Evolutionary conservation across 208 protist species (phyloP).

Genomic region (Trypanosoma vivax): DNA sequence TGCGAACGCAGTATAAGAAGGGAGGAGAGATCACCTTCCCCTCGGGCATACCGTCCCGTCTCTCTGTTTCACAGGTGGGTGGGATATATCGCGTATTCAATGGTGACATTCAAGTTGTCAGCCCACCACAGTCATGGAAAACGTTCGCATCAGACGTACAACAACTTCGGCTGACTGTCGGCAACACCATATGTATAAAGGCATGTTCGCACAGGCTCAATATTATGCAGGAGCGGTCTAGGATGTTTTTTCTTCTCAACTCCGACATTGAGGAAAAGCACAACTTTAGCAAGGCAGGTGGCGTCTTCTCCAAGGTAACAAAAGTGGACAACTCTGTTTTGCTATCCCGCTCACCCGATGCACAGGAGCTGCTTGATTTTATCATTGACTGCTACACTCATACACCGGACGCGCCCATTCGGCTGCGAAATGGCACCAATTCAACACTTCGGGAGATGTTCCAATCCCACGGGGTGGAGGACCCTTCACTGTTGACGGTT

Average conservation of each 20-base stretch:
- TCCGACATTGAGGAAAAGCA: constrained; percentile 80
- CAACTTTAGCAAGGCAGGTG: constrained; percentile 67
- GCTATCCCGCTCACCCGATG: constrained; percentile 60
- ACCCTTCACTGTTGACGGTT: constrained; percentile 62
- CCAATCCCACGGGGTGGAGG: constrained; percentile 36
- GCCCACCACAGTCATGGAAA: constrained; percentile 38
- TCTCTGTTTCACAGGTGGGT: constrained; percentile 45
- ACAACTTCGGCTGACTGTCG: constrained; percentile 60
- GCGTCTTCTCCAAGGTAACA: constrained; percentile 71
- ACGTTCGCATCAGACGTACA: constrained; percentile 71
- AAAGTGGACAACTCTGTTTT: constrained; percentile 84
- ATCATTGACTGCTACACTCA: constrained; percentile 66
- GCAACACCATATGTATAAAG: constrained; percentile 60
- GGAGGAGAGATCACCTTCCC: constrained; percentile 1
- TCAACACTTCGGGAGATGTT: constrained; percentile 78
- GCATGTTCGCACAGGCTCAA: constrained; percentile 83
- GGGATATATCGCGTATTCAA: constrained; percentile 70
- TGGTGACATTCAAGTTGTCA: constrained; percentile 29
- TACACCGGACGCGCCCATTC: constrained; percentile 41
- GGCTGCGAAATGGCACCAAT: constrained; percentile 46
- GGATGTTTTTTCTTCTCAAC: constrained; percentile 89
- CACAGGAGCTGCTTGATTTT: constrained; percentile 75
- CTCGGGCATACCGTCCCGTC: constrained; percentile 18
- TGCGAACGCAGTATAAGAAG: constrained; percentile 63
- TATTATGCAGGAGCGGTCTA: constrained; percentile 89